These are phyloP conservation scores for Arabidopsis suecica DNA, from an alignment of 345 rosid genomes.

Conservation along the genomic window DNA sequence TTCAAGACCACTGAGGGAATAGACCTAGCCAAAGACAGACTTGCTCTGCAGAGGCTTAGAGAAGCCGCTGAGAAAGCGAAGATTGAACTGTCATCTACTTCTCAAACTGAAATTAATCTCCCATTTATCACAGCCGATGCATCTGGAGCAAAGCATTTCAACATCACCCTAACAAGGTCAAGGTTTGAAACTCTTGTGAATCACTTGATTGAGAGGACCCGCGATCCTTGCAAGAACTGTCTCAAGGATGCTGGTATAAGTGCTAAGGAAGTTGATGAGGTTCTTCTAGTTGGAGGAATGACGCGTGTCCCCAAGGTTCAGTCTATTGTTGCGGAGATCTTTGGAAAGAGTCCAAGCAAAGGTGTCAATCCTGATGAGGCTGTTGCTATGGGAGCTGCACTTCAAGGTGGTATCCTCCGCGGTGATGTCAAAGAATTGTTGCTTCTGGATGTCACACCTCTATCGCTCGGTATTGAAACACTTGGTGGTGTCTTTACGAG, in stretches of 20 bases:
- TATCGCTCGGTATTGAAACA: constrained; percentile 90
- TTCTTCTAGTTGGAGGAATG: constrained; percentile 93
- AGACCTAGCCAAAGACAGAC: constrained; percentile 78
- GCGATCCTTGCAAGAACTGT: constrained; percentile 73
- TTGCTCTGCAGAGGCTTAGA: constrained; percentile 87
- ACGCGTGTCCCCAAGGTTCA: constrained; percentile 97
- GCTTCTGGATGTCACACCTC: constrained; percentile 88
- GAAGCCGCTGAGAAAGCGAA: constrained; percentile 95
- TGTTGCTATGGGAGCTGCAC: constrained; percentile 90
- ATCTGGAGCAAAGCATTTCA: constrained; percentile 86
- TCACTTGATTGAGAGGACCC: constrained; percentile 75
- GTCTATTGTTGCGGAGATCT: constrained; percentile 71
- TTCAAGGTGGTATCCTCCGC: constrained; percentile 89
- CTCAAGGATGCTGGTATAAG: constrained; percentile 82
- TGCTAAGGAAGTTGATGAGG: constrained; percentile 77
- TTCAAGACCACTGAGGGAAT: constrained; percentile 74
- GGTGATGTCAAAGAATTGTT: constrained; percentile 94
- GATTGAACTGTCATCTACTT: constrained; percentile 83
- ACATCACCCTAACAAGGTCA: constrained; percentile 78
- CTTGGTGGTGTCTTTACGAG: constrained; percentile 83
- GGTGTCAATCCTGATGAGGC: constrained; percentile 95
- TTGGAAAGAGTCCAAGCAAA: constrained; percentile 84
- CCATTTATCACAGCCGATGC: constrained; percentile 91
- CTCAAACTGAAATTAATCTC: constrained; percentile 83
- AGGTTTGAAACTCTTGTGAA: constrained; percentile 73